Evolutionary conservation across 2,329 filamentous ascomycete species (phyloP).

Genomic region (Nemania serpens): DNA sequence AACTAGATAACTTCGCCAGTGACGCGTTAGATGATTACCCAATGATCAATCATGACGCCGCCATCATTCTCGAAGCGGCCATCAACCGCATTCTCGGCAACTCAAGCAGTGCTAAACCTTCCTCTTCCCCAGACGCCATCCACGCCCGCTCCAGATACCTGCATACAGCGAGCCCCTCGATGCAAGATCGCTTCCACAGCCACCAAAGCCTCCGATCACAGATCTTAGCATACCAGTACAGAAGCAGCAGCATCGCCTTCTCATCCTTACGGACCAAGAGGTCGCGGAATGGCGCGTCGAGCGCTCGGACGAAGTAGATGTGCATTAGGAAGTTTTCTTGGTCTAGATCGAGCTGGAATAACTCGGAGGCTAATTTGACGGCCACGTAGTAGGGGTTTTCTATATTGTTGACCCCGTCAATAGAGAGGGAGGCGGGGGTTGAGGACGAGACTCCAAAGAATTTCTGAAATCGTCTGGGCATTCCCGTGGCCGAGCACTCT

Average conservation of each 20-base stretch:
- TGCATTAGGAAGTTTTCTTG: slow-evolving; percentile 48
- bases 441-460: too few species aligned
- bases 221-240: slow-evolving; percentile 60
- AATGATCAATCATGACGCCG: too few species aligned
- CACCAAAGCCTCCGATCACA: slow-evolving; percentile 52
- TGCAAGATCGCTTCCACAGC: slow-evolving; percentile 48
- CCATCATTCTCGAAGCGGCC: too few species aligned
- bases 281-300: slow-evolving; percentile 49
- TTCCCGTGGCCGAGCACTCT: too few species aligned
- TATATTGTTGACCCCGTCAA: too few species aligned
- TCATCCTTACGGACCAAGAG: slow-evolving; percentile 57
- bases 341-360: slow-evolving; percentile 7
- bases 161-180: slow-evolving; percentile 14
- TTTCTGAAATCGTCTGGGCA: too few species aligned
- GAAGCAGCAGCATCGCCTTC: slow-evolving; percentile 58
- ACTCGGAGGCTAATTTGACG: not conserved
- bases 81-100: not conserved
- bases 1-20: too few species aligned
- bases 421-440: too few species aligned
- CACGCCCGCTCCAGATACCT: slow-evolving; percentile 12
- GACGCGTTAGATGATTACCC: too few species aligned
- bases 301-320: slow-evolving; percentile 52
- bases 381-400: too few species aligned
- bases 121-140: not conserved
- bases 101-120: slow-evolving; percentile 2